These are phyloP conservation scores for Alternaria arbusti DNA, from an alignment of 2,329 filamentous ascomycete genomes.

Conservation along the genomic window DNA sequence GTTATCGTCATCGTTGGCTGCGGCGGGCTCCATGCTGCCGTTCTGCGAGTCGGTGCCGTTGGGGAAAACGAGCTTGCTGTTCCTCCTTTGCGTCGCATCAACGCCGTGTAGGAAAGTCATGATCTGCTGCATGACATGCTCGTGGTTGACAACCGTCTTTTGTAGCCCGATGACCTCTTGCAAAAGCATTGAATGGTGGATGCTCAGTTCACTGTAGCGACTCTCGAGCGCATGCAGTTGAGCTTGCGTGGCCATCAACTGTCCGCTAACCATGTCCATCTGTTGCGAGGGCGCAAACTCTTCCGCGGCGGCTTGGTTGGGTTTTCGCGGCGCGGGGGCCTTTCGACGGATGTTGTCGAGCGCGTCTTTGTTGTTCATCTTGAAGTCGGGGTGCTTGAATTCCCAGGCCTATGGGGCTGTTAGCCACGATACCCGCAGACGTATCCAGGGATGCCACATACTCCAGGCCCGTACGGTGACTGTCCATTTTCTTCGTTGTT, in stretches of 20 bases:
- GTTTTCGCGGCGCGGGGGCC: slow-evolving; percentile 87
- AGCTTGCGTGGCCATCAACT: slow-evolving; percentile 87
- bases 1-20: slow-evolving; percentile 63
- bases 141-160: slow-evolving; percentile 75
- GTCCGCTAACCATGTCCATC: slow-evolving; percentile 85
- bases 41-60: slow-evolving; percentile 49
- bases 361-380: slow-evolving; percentile 92
- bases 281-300: slow-evolving; percentile 86
- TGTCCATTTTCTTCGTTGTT: slow-evolving; percentile 86
- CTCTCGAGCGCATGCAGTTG: slow-evolving; percentile 89
- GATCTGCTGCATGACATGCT: slow-evolving; percentile 73
- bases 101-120: slow-evolving; percentile 71
- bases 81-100: slow-evolving; percentile 68
- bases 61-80: slow-evolving; percentile 58
- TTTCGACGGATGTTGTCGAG: slow-evolving; percentile 96
- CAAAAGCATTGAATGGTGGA: slow-evolving; percentile 68
- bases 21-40: slow-evolving; percentile 52
- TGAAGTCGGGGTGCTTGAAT: slow-evolving; percentile 97
- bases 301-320: slow-evolving; percentile 56
- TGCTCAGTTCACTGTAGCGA: slow-evolving; percentile 77
- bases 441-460: slow-evolving; percentile 46
- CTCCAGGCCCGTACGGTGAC: slow-evolving; percentile 81
- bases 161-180: slow-evolving; percentile 70
- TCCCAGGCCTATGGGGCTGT: slow-evolving; percentile 75
- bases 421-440: slow-evolving; percentile 11